Base-by-base conservation (phyloP, 352 stramenopile genomes). In the Globisporangium perplexum region DNA sequence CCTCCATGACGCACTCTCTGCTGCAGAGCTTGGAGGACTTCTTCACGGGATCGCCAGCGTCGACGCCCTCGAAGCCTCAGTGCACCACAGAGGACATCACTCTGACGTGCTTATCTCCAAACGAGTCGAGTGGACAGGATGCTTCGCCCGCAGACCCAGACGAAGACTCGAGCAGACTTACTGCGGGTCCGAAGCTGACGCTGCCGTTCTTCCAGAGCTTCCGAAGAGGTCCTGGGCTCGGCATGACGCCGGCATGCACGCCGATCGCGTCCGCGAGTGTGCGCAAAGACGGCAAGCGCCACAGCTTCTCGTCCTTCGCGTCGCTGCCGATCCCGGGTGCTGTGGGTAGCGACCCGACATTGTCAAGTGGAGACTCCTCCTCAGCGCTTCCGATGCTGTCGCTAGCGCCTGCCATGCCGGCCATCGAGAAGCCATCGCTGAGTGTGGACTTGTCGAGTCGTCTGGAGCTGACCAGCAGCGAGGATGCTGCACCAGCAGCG, bases 131-230 rank as follows among this genome's bases (percentile, higher is more conserved):
- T 15, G 24, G 22, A 3, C 28, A 2, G 12, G 47, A 53, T 18
- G 8, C 39, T 12, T 45, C 39, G 3, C 4, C 7, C 39, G 14
- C 6, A 3, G 15, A 41, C 6, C 17, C 17, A 17, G 18, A 43
- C 17, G 36, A 66, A 14, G 36, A 63, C 3, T 28, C 42, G 5
- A 43, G 11, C 17, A 51, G 46, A 31, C 0, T 15, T 4, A 23
- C 28, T 3, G 41, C 41, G n/a, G 44, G 43, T n/a, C 60, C 67
- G 3, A 90, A 87, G 43, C 48, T 86, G 17, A 72, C 79, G 1
- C 54, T 90, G 7, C 74, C 76, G 12, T 77, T 90, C 46, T 88
- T 90, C 48, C 79, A 90, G 56, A 84, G 77, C 49, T 81, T 85
- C 11, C 66, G 73, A 53, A 80, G 78, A 44, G 76, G 72, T 5